phyloP scores from a whole-genome alignment of 371 early-diverging fungal genomes.

The Neoconidiobolus thromboides region DNA sequence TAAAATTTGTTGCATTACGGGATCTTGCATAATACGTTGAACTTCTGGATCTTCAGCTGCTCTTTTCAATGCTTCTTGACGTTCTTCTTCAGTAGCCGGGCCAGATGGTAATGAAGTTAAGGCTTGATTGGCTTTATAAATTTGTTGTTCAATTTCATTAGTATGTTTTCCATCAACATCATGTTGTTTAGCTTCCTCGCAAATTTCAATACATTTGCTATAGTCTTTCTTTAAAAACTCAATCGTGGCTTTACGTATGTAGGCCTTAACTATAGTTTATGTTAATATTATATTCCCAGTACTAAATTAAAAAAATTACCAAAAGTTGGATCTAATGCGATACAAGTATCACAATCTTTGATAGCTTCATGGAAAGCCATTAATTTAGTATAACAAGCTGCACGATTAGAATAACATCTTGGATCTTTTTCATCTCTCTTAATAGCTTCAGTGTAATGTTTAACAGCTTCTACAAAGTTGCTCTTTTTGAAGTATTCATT shows the following conservation, averaged over 20 bases:
- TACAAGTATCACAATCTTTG: conserved; percentile 83
- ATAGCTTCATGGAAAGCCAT: conserved; percentile 86
- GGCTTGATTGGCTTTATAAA: conserved; percentile 53
- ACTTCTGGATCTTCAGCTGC: conserved; percentile 89
- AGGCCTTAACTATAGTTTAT: conserved; percentile 53
- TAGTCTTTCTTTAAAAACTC: conserved; percentile 77
- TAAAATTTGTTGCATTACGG: conserved; percentile 89
- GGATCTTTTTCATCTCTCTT: conserved; percentile 85
- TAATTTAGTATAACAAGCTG: conserved; percentile 89
- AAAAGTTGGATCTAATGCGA: conserved; percentile 72
- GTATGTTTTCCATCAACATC: conserved; percentile 69
- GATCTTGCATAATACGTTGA: conserved; percentile 70
- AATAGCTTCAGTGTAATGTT: conserved; percentile 90
- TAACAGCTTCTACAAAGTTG: conserved; percentile 79
- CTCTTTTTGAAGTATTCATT: conserved; percentile 82
- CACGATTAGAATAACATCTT: conserved; percentile 86
- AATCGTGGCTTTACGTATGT: conserved; percentile 91
- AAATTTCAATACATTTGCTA: conserved; percentile 62
- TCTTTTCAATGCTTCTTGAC: conserved; percentile 60
- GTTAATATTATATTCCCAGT: background rate
- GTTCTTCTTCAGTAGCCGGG: conserved; percentile 25
- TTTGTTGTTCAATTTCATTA: conserved; percentile 64
- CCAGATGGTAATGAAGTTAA: conserved; percentile 31
- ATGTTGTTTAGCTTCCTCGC: conserved; percentile 49
- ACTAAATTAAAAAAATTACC: conserved; percentile 15